phyloP scores from a whole-genome alignment of 768 basidiomycete species.

The Phlebiopsis gigantea region DNA sequence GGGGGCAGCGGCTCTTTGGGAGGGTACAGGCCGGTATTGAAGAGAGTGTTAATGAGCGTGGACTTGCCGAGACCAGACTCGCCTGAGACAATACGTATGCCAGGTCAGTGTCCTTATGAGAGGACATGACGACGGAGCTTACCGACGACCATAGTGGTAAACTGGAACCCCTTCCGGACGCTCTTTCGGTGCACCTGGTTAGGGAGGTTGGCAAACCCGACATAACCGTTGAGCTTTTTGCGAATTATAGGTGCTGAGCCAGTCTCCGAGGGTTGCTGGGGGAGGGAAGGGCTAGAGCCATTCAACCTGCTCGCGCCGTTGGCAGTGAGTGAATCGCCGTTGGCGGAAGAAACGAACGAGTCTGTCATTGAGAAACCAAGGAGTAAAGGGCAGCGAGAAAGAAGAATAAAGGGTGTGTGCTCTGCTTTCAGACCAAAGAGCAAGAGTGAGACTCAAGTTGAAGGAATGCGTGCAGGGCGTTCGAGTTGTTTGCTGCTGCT shows the following conservation, averaged over 20 bases:
- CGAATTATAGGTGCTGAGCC: conserved; percentile 45
- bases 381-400: conserved; percentile 19
- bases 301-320: conserved; percentile 55
- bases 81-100: conserved; percentile 42
- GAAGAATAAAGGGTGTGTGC: conserved; percentile 29
- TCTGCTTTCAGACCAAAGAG: conserved; percentile 38
- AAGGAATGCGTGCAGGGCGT: conserved; percentile 27
- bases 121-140: conserved; percentile 33
- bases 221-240: conserved; percentile 94
- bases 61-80: conserved; percentile 99
- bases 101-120: background rate
- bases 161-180: conserved; percentile 97
- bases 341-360: conserved; percentile 65
- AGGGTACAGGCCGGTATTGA: conserved; percentile 94
- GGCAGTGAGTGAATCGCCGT: conserved; percentile 57
- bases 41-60: conserved; percentile 96
- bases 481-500: conserved; percentile 29
- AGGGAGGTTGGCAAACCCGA: conserved; percentile 95
- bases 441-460: conserved; percentile 45
- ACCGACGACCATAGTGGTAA: conserved; percentile 99
- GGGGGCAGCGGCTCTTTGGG: conserved; percentile 82
- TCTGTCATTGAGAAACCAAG: conserved; percentile 56
- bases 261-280: conserved; percentile 21
- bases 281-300: conserved; percentile 58
- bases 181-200: conserved; percentile 99